phyloP scores from a whole-genome alignment of 1,284 basidiomycete genomes.

The Irpex sp. region DNA sequence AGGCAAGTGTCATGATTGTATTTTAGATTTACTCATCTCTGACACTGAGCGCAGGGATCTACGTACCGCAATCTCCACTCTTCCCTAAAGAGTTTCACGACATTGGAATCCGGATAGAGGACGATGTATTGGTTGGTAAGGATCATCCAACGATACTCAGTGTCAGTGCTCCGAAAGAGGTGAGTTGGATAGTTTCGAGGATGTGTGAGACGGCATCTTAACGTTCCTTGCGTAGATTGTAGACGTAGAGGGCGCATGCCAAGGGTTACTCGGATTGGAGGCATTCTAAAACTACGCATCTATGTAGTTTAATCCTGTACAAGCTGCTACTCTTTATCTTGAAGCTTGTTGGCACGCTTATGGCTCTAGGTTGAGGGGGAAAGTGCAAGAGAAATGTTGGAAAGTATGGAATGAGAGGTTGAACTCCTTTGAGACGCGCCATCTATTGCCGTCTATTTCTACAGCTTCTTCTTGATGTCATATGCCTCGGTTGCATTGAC shows the following conservation, averaged over 20 bases:
- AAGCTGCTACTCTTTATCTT: no score
- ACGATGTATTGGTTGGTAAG: slow-evolving; percentile 79
- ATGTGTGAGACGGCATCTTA: no score
- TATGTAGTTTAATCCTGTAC: no score
- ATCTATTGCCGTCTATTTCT: no score
- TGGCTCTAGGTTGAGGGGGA: not conserved
- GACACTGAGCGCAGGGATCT: slow-evolving; percentile 49
- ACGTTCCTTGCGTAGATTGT: slow-evolving; percentile 43
- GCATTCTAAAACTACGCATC: slow-evolving; percentile 39
- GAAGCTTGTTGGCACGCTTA: no score
- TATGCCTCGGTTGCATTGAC: not conserved
- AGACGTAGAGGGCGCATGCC: slow-evolving; percentile 87
- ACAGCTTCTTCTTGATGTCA: not conserved
- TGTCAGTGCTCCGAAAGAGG: slow-evolving; percentile 86
- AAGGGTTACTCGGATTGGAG: slow-evolving; percentile 68
- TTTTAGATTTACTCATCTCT: not conserved
- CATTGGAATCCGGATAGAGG: slow-evolving; percentile 89
- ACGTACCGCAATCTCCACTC: slow-evolving; percentile 73
- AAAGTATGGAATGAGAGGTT: not conserved
- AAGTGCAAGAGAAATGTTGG: not conserved
- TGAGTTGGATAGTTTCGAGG: slow-evolving; percentile 25
- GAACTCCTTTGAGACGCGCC: no score
- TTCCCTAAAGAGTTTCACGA: slow-evolving; percentile 89
- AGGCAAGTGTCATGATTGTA: slow-evolving; percentile 36
- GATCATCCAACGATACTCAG: slow-evolving; percentile 69